Evolutionary conservation across 1,284 basidiomycete species (phyloP).

Genomic region (Cutaneotrichosporon sp.): DNA sequence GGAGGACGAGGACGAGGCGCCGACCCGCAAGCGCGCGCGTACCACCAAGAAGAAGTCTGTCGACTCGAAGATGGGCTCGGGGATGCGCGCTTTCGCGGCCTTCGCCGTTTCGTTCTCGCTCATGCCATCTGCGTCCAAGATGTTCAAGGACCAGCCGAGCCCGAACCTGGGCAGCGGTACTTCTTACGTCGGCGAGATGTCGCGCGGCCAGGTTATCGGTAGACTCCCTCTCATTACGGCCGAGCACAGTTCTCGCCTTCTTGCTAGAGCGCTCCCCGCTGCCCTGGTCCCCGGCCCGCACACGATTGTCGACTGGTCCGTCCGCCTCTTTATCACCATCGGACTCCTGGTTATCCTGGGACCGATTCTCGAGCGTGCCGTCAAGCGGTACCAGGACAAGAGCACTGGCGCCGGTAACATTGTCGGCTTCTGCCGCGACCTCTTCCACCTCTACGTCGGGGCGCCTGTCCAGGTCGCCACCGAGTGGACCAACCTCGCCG

Average conservation of each 20-base stretch:
- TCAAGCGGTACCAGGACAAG: slow-evolving; percentile 23
- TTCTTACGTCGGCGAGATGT: slow-evolving; percentile 15
- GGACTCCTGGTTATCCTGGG: slow-evolving; percentile 34
- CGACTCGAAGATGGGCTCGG: slow-evolving; percentile 20
- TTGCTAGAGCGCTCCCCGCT: slow-evolving; percentile 34
- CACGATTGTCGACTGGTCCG: slow-evolving; percentile 45
- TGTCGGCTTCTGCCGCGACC: slow-evolving; percentile 26
- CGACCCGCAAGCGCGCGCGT: slow-evolving; percentile 26
- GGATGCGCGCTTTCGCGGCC: slow-evolving; percentile 44
- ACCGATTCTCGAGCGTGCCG: slow-evolving; percentile 27
- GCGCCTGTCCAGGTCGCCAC: slow-evolving; percentile 11
- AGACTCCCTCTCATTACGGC: slow-evolving; percentile 46
- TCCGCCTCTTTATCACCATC: slow-evolving; percentile 38
- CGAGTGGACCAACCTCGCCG: slow-evolving; percentile 35
- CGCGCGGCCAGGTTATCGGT: slow-evolving; percentile 36
- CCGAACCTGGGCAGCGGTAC: not conserved
- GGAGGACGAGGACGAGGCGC: slow-evolving; percentile 35
- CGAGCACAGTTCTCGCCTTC: slow-evolving; percentile 44
- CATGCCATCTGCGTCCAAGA: slow-evolving; percentile 40
- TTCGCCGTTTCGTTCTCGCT: slow-evolving; percentile 49
- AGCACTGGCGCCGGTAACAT: slow-evolving; percentile 26
- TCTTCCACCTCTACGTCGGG: slow-evolving; percentile 16
- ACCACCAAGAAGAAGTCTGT: slow-evolving; percentile 22
- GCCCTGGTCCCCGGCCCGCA: slow-evolving; percentile 32
- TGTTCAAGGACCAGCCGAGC: slow-evolving; percentile 21